phyloP scores from a whole-genome alignment of 108 stramenopile species.

The Fragilaria crotonensis region DNA sequence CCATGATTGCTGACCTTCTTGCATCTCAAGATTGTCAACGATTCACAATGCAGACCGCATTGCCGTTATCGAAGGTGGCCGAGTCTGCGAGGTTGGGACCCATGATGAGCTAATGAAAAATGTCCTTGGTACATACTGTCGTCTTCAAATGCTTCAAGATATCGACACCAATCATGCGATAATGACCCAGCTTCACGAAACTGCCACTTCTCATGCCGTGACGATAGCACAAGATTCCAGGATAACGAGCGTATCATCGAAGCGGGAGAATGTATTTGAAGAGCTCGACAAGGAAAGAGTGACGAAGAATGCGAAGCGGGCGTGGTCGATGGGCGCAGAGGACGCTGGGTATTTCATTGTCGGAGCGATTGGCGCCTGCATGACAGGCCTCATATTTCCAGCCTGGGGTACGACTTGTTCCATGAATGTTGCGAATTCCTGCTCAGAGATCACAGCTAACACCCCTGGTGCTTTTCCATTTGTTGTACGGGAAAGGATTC shows the following conservation, averaged over 20 bases:
- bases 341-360: slow-evolving; percentile 25
- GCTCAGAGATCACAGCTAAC: too few relatives aligned
- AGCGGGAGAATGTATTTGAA: too few relatives aligned
- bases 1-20: neutral
- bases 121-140: neutral
- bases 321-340: slow-evolving; percentile 26
- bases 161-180: slow-evolving; percentile 28
- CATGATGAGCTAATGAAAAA: slow-evolving; percentile 44
- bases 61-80: too few relatives aligned
- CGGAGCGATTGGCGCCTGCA: slow-evolving; percentile 36
- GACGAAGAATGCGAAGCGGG: slow-evolving; percentile 21
- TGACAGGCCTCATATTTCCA: slow-evolving; percentile 54
- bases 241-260: too few relatives aligned
- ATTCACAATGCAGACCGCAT: slow-evolving; percentile 67
- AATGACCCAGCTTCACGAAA: slow-evolving; percentile 11
- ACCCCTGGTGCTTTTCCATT: too few relatives aligned
- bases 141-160: too few relatives aligned
- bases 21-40: slow-evolving; percentile 73
- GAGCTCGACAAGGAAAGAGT: slow-evolving; percentile 3
- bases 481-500: too few relatives aligned
- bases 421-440: slow-evolving; percentile 50
- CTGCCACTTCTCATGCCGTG: too few relatives aligned
- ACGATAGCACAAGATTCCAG: too few relatives aligned
- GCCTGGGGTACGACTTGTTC: slow-evolving; percentile 45
- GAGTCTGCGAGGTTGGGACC: slow-evolving; percentile 47